phyloP scores from a whole-genome alignment of 768 basidiomycete genomes.

The Termitomyces sp. region DNA sequence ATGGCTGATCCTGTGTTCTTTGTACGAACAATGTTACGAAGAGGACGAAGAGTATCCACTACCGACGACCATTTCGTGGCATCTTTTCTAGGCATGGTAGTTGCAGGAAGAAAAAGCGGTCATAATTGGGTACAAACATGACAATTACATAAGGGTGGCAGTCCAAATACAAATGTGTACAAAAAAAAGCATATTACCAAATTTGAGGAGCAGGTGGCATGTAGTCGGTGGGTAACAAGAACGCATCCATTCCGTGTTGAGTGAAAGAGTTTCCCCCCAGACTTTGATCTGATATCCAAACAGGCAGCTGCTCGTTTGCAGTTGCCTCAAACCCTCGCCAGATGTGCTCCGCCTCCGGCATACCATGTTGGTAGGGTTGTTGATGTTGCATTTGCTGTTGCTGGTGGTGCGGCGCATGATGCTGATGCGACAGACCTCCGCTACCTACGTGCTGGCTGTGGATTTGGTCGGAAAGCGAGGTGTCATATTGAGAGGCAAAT shows the following conservation, averaged over 20 bases:
- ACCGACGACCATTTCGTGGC: slow-evolving; percentile 12
- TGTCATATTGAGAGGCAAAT: slow-evolving; percentile 59
- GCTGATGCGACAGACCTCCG: slow-evolving; percentile 25
- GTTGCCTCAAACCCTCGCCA: slow-evolving; percentile 76
- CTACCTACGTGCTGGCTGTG: slow-evolving; percentile 23
- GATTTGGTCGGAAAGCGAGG: slow-evolving; percentile 33
- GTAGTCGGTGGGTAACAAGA: slow-evolving; percentile 74
- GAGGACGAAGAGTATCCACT: slow-evolving; percentile 17
- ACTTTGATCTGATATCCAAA: slow-evolving; percentile 85
- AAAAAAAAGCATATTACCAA: slow-evolving; percentile 46
- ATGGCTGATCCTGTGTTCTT: slow-evolving; percentile 35
- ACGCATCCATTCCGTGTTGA: slow-evolving; percentile 84
- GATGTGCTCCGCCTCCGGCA: slow-evolving; percentile 60
- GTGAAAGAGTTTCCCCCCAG: slow-evolving; percentile 74
- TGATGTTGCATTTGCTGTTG: slow-evolving; percentile 28
- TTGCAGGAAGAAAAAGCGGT: slow-evolving; percentile 1
- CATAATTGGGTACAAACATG: slow-evolving; percentile 6
- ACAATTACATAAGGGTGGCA: slow-evolving; percentile 17
- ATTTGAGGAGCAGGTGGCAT: slow-evolving; percentile 72
- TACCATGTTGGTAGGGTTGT: slow-evolving; percentile 23
- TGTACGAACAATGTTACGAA: slow-evolving; percentile 29
- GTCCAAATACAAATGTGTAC: slow-evolving; percentile 11
- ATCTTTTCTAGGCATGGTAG: slow-evolving; percentile 1
- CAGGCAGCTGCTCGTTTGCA: slow-evolving; percentile 72
- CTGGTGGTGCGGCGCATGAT: slow-evolving; percentile 21